Percentiles rank a stretch among this genome's conserved stretches.
These are phyloP conservation scores for Coriolopsis trogii DNA, from an alignment of 1,284 basidiomycete species.

Conservation along the genomic window DNA sequence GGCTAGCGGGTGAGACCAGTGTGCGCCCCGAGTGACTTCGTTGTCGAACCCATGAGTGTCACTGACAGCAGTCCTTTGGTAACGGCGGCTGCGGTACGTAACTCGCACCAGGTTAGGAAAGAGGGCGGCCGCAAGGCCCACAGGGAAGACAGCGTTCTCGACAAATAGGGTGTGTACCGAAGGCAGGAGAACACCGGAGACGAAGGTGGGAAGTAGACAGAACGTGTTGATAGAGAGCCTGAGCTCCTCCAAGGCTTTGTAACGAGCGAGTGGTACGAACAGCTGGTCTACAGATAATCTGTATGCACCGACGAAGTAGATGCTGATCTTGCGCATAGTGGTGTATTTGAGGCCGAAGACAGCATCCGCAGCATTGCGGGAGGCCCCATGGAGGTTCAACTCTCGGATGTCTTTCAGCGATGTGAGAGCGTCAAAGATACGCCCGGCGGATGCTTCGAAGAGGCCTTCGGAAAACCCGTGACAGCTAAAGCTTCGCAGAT, in stretches of 20 bases:
- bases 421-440: background rate
- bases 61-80: background rate
- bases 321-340: too few species aligned
- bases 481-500: constrained; percentile 12
- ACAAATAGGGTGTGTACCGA: constrained; percentile 11
- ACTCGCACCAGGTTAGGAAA: constrained; percentile 9
- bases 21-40: too few species aligned
- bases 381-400: too few species aligned
- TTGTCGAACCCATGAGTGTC: background rate
- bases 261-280: constrained; percentile 2
- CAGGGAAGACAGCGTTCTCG: constrained; percentile 2
- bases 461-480: constrained; percentile 5
- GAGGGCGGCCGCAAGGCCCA: constrained; percentile 3
- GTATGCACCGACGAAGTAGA: too few species aligned
- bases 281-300: too few species aligned
- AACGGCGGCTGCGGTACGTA: constrained; percentile 11
- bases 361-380: too few species aligned
- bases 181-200: background rate
- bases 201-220: too few species aligned
- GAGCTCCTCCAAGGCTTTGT: background rate
- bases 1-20: constrained; percentile 10
- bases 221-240: constrained; percentile 8
- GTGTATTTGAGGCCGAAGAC: too few species aligned
- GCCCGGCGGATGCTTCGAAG: background rate
- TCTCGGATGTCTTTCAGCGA: background rate